phyloP scores from a whole-genome alignment of 2,329 filamentous ascomycete species.

The Chrysosporium keratinophilum region DNA sequence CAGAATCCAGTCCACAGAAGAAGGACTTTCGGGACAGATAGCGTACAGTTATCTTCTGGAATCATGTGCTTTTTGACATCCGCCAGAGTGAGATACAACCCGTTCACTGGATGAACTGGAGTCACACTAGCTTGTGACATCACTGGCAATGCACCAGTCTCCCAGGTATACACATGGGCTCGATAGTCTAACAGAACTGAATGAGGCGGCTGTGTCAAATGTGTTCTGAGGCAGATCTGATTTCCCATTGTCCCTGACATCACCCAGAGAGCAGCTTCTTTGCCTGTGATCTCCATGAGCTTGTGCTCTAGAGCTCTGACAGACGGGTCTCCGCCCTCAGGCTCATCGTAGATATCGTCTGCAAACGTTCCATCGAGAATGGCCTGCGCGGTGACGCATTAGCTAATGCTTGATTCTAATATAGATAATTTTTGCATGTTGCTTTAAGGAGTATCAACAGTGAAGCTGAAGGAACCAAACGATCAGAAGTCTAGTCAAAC shows the following conservation, averaged over 20 bases:
- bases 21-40: neutral
- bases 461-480: no score
- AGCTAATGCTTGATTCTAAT: neutral
- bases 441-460: no score
- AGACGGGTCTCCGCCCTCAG: conserved; percentile 22
- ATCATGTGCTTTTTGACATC: conserved; percentile 26
- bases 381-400: conserved; percentile 15
- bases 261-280: conserved; percentile 25
- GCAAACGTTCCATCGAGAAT: conserved; percentile 26
- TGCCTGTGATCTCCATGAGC: conserved; percentile 25
- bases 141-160: conserved; percentile 24
- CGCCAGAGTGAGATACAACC: conserved; percentile 27
- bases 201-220: conserved; percentile 28
- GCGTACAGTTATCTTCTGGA: conserved; percentile 22
- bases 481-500: no score
- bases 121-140: conserved; percentile 27
- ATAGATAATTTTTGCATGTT: neutral
- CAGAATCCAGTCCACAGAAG: neutral
- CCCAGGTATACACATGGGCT: conserved; percentile 27
- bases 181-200: conserved; percentile 28
- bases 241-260: conserved; percentile 33
- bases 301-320: conserved; percentile 25
- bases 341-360: conserved; percentile 27
- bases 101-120: conserved; percentile 25
- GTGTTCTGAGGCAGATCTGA: conserved; percentile 28